Evolutionary conservation across 768 basidiomycete species (phyloP).

Genomic region (Coprinellus aureogranulatus): DNA sequence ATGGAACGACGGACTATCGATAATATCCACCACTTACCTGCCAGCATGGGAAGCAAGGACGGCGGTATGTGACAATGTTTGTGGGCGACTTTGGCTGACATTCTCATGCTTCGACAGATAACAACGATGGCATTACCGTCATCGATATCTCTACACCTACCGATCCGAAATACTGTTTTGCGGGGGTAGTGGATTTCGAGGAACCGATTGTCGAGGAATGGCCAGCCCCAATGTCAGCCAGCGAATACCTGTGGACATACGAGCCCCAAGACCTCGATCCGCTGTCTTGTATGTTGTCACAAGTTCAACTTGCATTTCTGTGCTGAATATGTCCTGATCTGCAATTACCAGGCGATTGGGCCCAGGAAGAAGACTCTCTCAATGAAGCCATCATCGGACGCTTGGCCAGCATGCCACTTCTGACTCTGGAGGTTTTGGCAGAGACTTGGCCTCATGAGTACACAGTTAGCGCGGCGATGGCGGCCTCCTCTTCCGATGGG

Average conservation of each 20-base stretch:
- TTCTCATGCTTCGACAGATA: slow-evolving; percentile 18
- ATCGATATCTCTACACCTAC: slow-evolving; percentile 36
- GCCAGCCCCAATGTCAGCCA: background rate
- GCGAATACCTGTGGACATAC: slow-evolving; percentile 3
- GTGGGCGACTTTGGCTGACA: too few relatives aligned
- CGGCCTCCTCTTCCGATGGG: background rate
- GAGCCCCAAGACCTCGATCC: background rate
- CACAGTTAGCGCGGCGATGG: too few relatives aligned
- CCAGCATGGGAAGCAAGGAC: slow-evolving; percentile 23
- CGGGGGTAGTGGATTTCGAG: slow-evolving; percentile 12
- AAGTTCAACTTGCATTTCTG: too few relatives aligned
- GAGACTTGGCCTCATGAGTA: background rate
- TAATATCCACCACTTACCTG: slow-evolving; percentile 18
- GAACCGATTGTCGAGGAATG: background rate
- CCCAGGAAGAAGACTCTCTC: background rate
- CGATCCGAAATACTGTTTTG: slow-evolving; percentile 27
- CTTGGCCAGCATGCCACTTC: background rate
- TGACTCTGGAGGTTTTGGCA: background rate
- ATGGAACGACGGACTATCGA: slow-evolving; percentile 19
- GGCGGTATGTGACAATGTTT: slow-evolving; percentile 19
- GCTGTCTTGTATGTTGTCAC: background rate
- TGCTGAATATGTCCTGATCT: too few relatives aligned
- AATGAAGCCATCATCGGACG: background rate
- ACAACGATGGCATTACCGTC: slow-evolving; percentile 34
- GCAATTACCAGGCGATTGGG: too few relatives aligned